Conservation (phyloP, 2,329 filamentous ascomycete genomes). For the Claviceps africana region DNA sequence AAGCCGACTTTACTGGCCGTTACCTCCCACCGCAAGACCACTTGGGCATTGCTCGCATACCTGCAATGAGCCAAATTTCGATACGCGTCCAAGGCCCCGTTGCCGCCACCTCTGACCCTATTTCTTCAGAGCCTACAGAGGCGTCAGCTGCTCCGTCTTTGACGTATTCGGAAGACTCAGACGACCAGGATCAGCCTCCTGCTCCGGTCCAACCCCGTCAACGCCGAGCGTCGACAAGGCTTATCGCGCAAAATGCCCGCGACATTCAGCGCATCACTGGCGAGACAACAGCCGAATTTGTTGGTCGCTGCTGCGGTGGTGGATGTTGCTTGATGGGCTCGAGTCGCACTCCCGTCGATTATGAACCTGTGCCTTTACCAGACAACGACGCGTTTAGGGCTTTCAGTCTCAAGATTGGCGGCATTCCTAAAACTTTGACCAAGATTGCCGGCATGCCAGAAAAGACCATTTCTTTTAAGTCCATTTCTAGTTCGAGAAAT, state of each 20-base stretch:
- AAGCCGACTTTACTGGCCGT: background rate
- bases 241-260: conserved; percentile 49
- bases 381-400: conserved; percentile 77
- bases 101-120: conserved; percentile 25
- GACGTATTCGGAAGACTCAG: conserved; percentile 48
- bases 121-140: conserved; percentile 29
- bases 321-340: conserved; percentile 45
- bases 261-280: conserved; percentile 52
- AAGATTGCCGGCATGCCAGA: conserved; percentile 59
- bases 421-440: conserved; percentile 60
- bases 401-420: conserved; percentile 60
- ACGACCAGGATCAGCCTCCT: conserved; percentile 39
- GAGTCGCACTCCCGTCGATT: conserved; percentile 32
- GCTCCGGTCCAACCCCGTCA: conserved; percentile 31
- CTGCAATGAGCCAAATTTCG: conserved; percentile 18
- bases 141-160: conserved; percentile 46
- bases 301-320: conserved; percentile 50
- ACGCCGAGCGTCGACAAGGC: conserved; percentile 54
- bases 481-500: conserved; percentile 28
- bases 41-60: background rate
- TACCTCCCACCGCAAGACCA: too few species aligned
- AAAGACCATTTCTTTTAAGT: conserved; percentile 57
- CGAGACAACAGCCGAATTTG: conserved; percentile 46
- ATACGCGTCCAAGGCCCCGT: conserved; percentile 25
- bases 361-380: conserved; percentile 44